Evolutionary conservation across 768 basidiomycete genomes (phyloP), one percentile per base, ranked within the genome.

Genomic region (Dendrothele bispora): DNA sequence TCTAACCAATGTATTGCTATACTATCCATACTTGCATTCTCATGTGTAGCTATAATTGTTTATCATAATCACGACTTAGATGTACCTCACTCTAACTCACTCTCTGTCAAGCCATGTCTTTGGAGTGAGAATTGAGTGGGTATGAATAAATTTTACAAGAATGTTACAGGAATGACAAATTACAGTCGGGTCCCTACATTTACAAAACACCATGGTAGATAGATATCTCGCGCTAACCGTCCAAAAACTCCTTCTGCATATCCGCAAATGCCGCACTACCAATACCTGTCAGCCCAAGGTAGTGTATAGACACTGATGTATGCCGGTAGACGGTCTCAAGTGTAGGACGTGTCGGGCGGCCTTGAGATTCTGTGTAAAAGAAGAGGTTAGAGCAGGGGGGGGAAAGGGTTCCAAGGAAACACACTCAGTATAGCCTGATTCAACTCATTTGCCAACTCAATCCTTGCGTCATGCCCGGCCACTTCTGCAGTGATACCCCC

Each of bases 231-330:
- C 22, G 27, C 3, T 34, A 17, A 29, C 20, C 28, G 30, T 87
- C 82, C 46, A 90, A 63, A 55, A 91, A 78, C 58, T 92, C 90
- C 56, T 77, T 83, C 24, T 76, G 70, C 72, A 91, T 78, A 57
- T 93, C 91, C 14, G 85, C 87, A 62, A 88, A 91, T 15, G 88
- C 88, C 25, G 91, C 91, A 25, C 79, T 68, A 11, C 91, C 91
- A 10, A 80, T 77, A 10, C 90, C 89, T 52, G 82, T 61, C 35
- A 86, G 60, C 5, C 84, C 90, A 11, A 93, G 79, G 55, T 90
- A 81, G n/a, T 73, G 68, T 17, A 93, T 68, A 54, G 80, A 81
- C 18, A 82, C 82, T 24, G 78, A 70, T 1, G 86, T 82, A 53
- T 90, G 90, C 28, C 90, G 81, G 62, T 87, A 93, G 45, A 91